These are phyloP conservation scores for Sanghuangporus sanghuang DNA, from an alignment of 1,284 basidiomycete species.

Conservation along the genomic window DNA sequence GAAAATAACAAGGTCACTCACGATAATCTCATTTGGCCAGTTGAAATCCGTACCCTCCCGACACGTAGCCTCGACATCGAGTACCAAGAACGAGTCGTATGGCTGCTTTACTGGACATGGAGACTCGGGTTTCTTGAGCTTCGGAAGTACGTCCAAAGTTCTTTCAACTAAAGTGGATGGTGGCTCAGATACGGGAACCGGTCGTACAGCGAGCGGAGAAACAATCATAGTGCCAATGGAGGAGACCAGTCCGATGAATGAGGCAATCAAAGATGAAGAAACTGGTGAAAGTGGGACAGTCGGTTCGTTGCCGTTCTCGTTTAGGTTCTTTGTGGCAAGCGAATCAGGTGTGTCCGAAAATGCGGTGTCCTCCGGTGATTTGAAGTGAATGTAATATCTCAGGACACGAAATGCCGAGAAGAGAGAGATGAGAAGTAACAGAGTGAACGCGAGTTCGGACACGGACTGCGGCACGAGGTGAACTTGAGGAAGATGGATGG, in stretches of 20 bases:
- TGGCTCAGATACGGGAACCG: constrained; percentile 8
- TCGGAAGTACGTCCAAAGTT: background rate
- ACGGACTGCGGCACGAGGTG: constrained; percentile 6
- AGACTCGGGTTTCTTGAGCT: constrained; percentile 7
- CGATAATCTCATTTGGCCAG: constrained; percentile 92
- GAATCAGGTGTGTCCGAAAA: background rate
- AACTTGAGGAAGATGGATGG: background rate
- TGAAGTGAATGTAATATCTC: background rate
- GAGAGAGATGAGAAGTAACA: constrained; percentile 1
- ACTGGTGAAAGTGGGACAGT: background rate
- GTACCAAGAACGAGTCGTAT: constrained; percentile 67
- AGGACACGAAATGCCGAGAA: background rate
- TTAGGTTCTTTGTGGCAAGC: constrained; percentile 8
- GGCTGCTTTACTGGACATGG: constrained; percentile 39
- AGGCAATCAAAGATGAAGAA: background rate
- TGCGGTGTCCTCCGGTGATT: background rate
- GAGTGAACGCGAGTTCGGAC: background rate
- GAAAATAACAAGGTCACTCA: constrained; percentile 34
- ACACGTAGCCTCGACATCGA: constrained; percentile 93
- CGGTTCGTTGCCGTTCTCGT: background rate
- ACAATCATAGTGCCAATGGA: constrained; percentile 8
- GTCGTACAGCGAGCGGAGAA: background rate
- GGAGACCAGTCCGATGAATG: constrained; percentile 3
- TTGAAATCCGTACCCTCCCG: constrained; percentile 57
- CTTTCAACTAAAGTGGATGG: constrained; percentile 1